Base-by-base conservation (phyloP, 148 eudicot species). In the Selenicereus undatus region DNA sequence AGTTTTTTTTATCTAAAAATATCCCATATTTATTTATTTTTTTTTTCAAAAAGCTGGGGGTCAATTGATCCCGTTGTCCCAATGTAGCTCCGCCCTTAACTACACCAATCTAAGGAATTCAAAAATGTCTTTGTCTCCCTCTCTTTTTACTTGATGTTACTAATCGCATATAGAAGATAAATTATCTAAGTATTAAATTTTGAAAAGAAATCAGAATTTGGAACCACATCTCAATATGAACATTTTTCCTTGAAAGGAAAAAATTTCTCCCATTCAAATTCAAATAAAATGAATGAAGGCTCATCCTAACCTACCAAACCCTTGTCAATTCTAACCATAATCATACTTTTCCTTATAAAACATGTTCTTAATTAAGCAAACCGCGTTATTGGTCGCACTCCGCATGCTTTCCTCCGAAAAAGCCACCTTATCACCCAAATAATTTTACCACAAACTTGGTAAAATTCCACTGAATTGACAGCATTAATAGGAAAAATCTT, bases 371-470 rank as follows among this genome's bases (percentile, higher is more conserved):
- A 66, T 27, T 66, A 66, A 66, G 71, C 65, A 60, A 50, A n/a
- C 22, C 2, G 8, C 27, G 48, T n/a, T 69, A 48, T 26, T 35
- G 42, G 17, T 6, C 50, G 17, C 35, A 56, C 72, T 27, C 22
- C 5, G 26, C 68, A 62, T n/a, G 27, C 26, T 10, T 39, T 1
- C 43, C 43, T 39, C 8, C 0, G 43, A 39, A 39, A 39, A 39
- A 39, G 43, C 3, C 43, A 39, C 8, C 43, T 39, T 39, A 0
- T 39, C 43, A 64, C 1, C 29, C 22, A 36, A 27, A 80, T 45
- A 56, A 29, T 60, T 30, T 75, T 65, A 66, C 62, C 22, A 30
- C 29, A 65, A 81, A 74, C 36, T 65, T 35, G 71, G 71, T 13
- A 66, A 66, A 66, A 66, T 5, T 64, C n/a, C n/a, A 26, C 71